These are phyloP conservation scores for Nemophila menziesii DNA, from an alignment of 257 asterid species.

Conservation along the genomic window DNA sequence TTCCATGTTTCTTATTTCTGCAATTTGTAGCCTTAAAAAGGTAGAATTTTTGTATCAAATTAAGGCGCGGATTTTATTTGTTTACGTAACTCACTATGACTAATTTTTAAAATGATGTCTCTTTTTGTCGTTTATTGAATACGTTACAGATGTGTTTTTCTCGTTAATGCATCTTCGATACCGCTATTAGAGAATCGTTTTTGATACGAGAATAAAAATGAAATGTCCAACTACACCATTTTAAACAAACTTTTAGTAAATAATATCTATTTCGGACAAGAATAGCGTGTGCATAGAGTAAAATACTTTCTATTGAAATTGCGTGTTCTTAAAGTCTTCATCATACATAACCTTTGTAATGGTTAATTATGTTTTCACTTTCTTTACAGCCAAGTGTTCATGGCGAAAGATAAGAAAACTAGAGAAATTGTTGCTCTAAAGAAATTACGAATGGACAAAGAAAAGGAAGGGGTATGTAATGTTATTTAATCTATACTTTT, in stretches of 20 bases:
- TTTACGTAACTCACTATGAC: no score
- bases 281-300: no score
- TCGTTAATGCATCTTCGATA: no score
- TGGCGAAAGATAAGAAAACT: constrained; percentile 75
- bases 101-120: background rate
- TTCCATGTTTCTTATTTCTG: background rate
- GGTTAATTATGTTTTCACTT: constrained; percentile 3
- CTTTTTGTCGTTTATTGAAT: background rate
- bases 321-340: no score
- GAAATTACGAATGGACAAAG: constrained; percentile 96
- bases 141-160: background rate
- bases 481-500: constrained; percentile 12
- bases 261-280: no score
- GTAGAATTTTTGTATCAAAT: no score
- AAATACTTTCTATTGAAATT: no score
- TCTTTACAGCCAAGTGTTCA: constrained; percentile 73
- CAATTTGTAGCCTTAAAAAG: background rate
- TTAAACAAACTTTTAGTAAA: no score
- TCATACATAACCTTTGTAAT: no score
- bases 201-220: background rate
- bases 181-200: background rate
- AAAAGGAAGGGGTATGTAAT: constrained; percentile 98
- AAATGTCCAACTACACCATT: no score
- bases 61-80: background rate
- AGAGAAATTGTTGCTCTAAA: constrained; percentile 92